These are phyloP conservation scores for Ceraceosorus guamensis DNA, from an alignment of 1,284 basidiomycete genomes.

Conservation along the genomic window DNA sequence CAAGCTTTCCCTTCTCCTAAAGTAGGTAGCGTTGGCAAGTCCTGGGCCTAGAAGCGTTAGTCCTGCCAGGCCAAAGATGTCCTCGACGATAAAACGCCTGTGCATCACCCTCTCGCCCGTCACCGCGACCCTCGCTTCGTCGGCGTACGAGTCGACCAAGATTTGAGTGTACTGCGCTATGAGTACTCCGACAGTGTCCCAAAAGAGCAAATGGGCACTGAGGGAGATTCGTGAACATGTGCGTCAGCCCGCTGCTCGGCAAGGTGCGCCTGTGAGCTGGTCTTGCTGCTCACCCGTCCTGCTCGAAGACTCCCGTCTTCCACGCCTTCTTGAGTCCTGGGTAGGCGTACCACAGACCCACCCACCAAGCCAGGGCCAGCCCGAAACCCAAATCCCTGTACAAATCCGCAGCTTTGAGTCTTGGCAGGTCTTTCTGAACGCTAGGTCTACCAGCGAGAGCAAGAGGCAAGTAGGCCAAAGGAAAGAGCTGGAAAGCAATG, in stretches of 20 bases:
- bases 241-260: too few species aligned
- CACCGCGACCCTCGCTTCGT: slow-evolving; percentile 1
- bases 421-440: neutral
- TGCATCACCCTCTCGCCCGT: slow-evolving; percentile 1
- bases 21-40: neutral
- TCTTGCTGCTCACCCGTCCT: too few species aligned
- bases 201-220: neutral
- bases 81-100: slow-evolving; percentile 5
- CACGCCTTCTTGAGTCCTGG: neutral
- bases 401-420: neutral
- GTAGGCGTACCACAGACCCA: neutral
- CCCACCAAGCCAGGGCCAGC: neutral
- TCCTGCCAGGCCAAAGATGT: neutral
- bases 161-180: neutral
- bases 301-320: neutral
- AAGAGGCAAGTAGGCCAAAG: slow-evolving; percentile 3
- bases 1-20: neutral
- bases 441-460: too few species aligned
- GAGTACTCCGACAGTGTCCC: slow-evolving; percentile 2
- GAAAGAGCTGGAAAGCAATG: slow-evolving; percentile 6
- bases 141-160: slow-evolving; percentile 5
- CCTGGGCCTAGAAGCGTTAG: neutral
- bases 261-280: too few species aligned
- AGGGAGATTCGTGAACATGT: too few species aligned
- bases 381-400: neutral